Evolutionary conservation across 1,139 yeast genomes (phyloP).

Genomic region (Yamadazyma dendronema): DNA sequence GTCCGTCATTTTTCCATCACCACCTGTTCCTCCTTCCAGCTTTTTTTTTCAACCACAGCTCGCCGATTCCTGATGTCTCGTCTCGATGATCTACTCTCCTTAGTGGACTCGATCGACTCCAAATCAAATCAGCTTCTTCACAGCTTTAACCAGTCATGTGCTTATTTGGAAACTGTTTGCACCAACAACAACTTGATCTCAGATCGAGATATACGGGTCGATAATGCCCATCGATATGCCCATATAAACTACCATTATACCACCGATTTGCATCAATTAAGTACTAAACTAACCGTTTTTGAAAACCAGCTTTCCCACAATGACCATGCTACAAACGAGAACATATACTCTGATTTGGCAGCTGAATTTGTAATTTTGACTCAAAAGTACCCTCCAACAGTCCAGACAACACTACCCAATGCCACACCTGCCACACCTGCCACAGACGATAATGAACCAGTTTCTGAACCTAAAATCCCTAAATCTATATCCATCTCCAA

Average conservation of each 20-base stretch:
- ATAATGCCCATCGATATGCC: constrained; percentile 25
- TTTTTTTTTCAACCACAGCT: no score
- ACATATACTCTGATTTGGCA: constrained; percentile 49
- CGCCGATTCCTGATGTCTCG: constrained; percentile 2
- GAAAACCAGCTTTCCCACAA: constrained; percentile 33
- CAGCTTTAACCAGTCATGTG: constrained; percentile 23
- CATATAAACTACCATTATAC: constrained; percentile 23
- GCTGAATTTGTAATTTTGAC: constrained; percentile 45
- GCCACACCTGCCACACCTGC: background rate
- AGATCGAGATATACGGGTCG: constrained; percentile 31
- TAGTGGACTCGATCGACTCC: constrained; percentile 26
- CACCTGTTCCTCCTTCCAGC: no score
- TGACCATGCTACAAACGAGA: constrained; percentile 39
- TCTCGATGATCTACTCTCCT: constrained; percentile 9
- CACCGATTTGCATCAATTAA: constrained; percentile 28
- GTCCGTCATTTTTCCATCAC: no score
- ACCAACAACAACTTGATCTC: constrained; percentile 22
- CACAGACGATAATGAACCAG: background rate
- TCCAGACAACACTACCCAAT: background rate
- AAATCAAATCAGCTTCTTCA: constrained; percentile 24
- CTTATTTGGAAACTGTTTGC: constrained; percentile 22
- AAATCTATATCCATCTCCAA: constrained; percentile 41
- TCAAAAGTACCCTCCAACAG: constrained; percentile 3
- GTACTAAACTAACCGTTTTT: constrained; percentile 32
- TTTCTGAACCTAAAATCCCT: constrained; percentile 18